Percentiles rank a stretch among this genome's conserved stretches.
Evolutionary conservation across 305 asterid species (phyloP).

Genomic region (Fraxinus platypoda): DNA sequence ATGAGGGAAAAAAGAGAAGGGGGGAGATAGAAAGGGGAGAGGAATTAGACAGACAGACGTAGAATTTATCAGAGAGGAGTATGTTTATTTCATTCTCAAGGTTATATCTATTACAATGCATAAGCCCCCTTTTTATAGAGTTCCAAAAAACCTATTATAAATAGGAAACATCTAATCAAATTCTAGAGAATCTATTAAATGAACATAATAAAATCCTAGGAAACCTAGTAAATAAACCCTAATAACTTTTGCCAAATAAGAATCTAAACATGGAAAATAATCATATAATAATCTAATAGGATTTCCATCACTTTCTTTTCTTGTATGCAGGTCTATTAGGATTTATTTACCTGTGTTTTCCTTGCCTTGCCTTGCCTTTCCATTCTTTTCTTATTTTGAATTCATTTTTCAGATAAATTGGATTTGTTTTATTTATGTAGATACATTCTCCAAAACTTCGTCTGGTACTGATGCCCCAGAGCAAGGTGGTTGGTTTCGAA

Average conservation of each 20-base stretch:
- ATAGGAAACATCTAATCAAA: neutral
- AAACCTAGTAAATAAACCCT: neutral
- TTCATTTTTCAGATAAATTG: neutral
- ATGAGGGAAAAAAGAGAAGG: too few relatives aligned
- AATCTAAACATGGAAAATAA: neutral
- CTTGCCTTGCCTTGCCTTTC: slow-evolving; percentile 4
- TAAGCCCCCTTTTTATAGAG: neutral
- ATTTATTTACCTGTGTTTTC: neutral
- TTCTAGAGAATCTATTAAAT: neutral
- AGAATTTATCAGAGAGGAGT: too few relatives aligned
- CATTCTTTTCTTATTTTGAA: slow-evolving; percentile 2
- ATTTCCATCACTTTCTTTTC: neutral
- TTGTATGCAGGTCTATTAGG: neutral
- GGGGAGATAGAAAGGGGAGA: too few relatives aligned
- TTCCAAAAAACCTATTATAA: neutral
- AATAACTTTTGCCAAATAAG: neutral
- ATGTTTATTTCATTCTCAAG: too few relatives aligned
- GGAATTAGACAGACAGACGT: too few relatives aligned
- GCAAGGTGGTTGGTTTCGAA: slow-evolving; percentile 81
- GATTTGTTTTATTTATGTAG: slow-evolving; percentile 40
- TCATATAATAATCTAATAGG: neutral
- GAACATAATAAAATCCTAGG: neutral
- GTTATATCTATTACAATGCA: neutral
- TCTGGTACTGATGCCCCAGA: slow-evolving; percentile 74
- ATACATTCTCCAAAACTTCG: slow-evolving; percentile 76